A percentile compares a stretch with the other conserved stretches of the same genome.
Conservation (phyloP, 1,284 basidiomycete species). For the Gomphus sp. region DNA sequence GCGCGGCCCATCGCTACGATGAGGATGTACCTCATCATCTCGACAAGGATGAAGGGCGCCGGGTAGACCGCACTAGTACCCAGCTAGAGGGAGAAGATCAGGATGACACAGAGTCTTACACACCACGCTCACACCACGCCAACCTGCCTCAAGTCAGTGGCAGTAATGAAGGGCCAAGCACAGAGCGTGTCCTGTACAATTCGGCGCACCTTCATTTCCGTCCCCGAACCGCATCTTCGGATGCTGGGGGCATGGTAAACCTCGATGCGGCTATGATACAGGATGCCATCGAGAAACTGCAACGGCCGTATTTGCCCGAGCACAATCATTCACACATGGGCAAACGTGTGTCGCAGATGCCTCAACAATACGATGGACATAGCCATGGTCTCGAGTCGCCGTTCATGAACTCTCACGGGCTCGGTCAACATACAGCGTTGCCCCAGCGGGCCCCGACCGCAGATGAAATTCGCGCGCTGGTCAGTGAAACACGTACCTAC, state of each 20-base stretch:
- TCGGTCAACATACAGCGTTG: background rate
- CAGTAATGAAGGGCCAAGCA: conserved; percentile 15
- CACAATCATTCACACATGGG: background rate
- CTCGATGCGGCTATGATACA: conserved; percentile 6
- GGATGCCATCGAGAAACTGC: conserved; percentile 4
- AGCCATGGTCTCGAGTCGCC: background rate
- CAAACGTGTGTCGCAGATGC: background rate
- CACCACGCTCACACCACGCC: conserved; percentile 61
- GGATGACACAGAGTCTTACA: conserved; percentile 37
- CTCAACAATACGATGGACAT: background rate
- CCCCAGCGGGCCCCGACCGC: background rate
- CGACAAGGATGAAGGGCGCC: conserved; percentile 30
- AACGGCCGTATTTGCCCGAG: background rate
- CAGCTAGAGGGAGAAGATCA: conserved; percentile 22
- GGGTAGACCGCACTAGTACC: background rate
- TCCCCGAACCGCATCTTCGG: conserved; percentile 8
- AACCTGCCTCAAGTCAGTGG: conserved; percentile 53
- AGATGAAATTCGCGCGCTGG: background rate
- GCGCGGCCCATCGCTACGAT: conserved; percentile 28
- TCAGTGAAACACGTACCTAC: background rate
- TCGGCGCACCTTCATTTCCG: conserved; percentile 3
- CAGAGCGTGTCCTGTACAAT: conserved; percentile 3
- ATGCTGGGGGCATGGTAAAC: conserved; percentile 5
- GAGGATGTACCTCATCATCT: conserved; percentile 34
- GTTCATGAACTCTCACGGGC: background rate